Evolutionary conservation across 2,329 filamentous ascomycete species (phyloP).

Genomic region (Exophiala phaeomuriformis): DNA sequence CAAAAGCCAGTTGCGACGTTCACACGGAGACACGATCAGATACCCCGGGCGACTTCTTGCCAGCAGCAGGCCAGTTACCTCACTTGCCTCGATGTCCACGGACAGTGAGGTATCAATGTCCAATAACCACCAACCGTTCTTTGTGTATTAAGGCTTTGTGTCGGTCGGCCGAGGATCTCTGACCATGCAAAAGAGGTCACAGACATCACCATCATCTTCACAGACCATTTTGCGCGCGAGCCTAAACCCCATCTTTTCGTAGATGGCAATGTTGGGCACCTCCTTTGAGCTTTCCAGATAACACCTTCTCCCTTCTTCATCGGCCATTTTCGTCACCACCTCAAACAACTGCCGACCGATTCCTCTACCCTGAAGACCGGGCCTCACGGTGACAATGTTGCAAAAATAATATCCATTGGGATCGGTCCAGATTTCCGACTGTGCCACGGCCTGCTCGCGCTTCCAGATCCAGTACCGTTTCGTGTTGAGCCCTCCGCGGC

Average conservation of each 20-base stretch:
- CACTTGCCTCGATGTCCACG: no score
- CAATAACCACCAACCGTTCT: not conserved
- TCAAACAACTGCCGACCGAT: slow-evolving; percentile 60
- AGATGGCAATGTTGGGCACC: slow-evolving; percentile 63
- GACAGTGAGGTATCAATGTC: no score
- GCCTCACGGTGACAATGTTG: slow-evolving; percentile 64
- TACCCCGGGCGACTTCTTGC: no score
- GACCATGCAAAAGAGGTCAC: slow-evolving; percentile 38
- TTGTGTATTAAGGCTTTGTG: not conserved
- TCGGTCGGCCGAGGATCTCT: slow-evolving; percentile 20
- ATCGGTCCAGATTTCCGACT: slow-evolving; percentile 58
- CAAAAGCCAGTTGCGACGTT: no score
- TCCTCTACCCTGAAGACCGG: slow-evolving; percentile 58
- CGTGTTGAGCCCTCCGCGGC: slow-evolving; percentile 60
- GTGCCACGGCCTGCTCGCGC: slow-evolving; percentile 54
- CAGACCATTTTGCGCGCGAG: slow-evolving; percentile 60
- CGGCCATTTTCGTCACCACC: slow-evolving; percentile 55
- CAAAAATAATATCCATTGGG: slow-evolving; percentile 66
- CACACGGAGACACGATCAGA: no score
- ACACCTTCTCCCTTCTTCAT: slow-evolving; percentile 56
- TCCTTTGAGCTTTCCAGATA: slow-evolving; percentile 65
- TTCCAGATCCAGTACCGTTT: slow-evolving; percentile 69
- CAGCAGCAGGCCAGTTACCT: no score
- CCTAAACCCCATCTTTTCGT: slow-evolving; percentile 61
- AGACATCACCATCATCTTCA: slow-evolving; percentile 53